A percentile compares a stretch with the other conserved stretches of the same genome.
Conservation (phyloP, 2,329 filamentous ascomycete species). For the Beauveria sp. region DNA sequence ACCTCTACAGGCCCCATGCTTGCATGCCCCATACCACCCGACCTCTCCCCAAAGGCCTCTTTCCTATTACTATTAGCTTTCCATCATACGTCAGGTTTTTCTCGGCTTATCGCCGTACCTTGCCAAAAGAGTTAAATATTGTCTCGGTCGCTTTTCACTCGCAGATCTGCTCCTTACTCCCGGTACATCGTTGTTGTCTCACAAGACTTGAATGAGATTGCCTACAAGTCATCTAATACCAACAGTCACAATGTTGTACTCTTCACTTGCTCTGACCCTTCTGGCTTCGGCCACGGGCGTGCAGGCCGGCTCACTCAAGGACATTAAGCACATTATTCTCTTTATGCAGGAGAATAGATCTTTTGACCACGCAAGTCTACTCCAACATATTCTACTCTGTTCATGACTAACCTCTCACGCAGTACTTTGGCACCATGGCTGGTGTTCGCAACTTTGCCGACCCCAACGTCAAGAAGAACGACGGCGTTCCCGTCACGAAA, state of each 20-base stretch:
- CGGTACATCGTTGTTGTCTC: neutral
- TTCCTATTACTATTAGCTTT: neutral
- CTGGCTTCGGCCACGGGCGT: conserved; percentile 17
- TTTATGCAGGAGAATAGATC: conserved; percentile 44
- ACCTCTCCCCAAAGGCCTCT: neutral
- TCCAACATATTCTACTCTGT: neutral
- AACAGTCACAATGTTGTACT: conserved; percentile 8
- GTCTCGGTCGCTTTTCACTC: neutral
- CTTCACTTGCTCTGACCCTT: conserved; percentile 2
- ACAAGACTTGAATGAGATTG: neutral
- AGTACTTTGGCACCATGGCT: conserved; percentile 49
- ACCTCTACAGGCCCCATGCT: neutral
- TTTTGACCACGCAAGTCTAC: conserved; percentile 24
- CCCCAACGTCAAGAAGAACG: conserved; percentile 21
- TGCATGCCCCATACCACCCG: neutral
- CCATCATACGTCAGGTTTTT: conserved; percentile 3
- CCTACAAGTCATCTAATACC: neutral
- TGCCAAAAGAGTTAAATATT: conserved; percentile 7
- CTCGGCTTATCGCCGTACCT: conserved; percentile 4
- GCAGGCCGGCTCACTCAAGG: conserved; percentile 33
- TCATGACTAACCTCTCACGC: neutral
- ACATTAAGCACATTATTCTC: conserved; percentile 50
- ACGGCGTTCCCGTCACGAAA: conserved; percentile 38
- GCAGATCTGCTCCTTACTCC: neutral
- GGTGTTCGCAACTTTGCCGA: conserved; percentile 48